Evolutionary conservation across 305 asterid genomes (phyloP).

Genomic region (Fraxinus greggii): DNA sequence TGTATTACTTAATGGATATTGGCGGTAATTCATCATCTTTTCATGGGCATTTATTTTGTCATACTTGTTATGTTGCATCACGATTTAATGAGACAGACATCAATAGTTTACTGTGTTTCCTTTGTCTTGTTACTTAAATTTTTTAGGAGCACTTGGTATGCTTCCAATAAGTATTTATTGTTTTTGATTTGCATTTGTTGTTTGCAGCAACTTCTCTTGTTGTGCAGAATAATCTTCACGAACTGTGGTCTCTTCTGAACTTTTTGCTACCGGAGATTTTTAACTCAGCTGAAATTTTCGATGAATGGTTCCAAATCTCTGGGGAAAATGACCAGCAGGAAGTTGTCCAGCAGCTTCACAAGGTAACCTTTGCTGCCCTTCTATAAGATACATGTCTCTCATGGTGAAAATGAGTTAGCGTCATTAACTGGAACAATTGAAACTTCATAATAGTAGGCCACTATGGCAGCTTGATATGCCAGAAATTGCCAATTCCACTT

Average conservation of each 20-base stretch:
- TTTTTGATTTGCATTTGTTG: slow-evolving; percentile 9
- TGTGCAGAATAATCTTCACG: slow-evolving; percentile 96
- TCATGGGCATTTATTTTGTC: slow-evolving; percentile 5
- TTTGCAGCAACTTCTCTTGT: neutral
- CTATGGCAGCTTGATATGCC: neutral
- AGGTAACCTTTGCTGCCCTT: slow-evolving; percentile 42
- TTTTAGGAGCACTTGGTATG: slow-evolving; percentile 3
- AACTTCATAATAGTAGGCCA: neutral
- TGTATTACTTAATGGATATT: neutral
- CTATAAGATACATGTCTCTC: slow-evolving; percentile 2
- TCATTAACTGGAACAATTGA: neutral
- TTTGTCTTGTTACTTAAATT: neutral
- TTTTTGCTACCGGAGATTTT: slow-evolving; percentile 96
- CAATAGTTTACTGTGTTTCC: neutral
- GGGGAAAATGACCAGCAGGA: slow-evolving; percentile 98
- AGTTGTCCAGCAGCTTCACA: slow-evolving; percentile 99
- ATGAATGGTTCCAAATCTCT: slow-evolving; percentile 98
- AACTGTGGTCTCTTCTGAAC: slow-evolving; percentile 96
- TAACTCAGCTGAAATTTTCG: slow-evolving; percentile 97
- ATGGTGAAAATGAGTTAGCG: neutral
- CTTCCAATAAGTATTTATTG: neutral
- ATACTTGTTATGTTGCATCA: slow-evolving; percentile 2
- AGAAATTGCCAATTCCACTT: neutral
- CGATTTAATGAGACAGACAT: neutral
- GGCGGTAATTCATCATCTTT: neutral